Evolutionary conservation across 2,329 filamentous ascomycete species (phyloP).

Genomic region (Sporothrix pallida): DNA sequence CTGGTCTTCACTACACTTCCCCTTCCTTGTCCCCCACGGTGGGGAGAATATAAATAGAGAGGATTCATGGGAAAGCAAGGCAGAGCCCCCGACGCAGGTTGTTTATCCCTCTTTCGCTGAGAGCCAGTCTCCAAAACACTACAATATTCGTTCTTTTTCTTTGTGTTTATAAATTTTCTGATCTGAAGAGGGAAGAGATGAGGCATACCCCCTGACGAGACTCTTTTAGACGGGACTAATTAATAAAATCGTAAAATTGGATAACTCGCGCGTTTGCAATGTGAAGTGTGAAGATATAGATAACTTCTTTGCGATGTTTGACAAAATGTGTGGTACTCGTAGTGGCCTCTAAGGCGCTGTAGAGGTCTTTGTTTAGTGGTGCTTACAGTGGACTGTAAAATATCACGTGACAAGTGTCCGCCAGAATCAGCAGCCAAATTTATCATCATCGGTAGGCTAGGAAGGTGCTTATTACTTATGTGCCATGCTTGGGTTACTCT

Average conservation of each 20-base stretch:
- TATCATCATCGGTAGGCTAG: neutral
- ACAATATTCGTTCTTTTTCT: conserved; percentile 40
- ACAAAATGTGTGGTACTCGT: neutral
- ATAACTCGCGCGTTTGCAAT: neutral
- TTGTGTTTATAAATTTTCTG: conserved; percentile 46
- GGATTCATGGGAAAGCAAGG: conserved; percentile 35
- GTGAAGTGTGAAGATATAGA: neutral
- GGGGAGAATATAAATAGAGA: conserved; percentile 33
- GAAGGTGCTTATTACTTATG: neutral
- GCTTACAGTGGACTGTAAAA: neutral
- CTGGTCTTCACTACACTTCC: conserved; percentile 27
- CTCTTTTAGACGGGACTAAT: conserved; percentile 48
- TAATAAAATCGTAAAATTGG: conserved; percentile 51
- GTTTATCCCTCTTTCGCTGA: conserved; percentile 20
- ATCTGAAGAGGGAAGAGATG: conserved; percentile 40
- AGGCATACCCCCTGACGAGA: conserved; percentile 39
- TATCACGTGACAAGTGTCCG: neutral
- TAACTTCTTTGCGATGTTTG: too few relatives aligned
- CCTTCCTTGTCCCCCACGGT: conserved; percentile 42
- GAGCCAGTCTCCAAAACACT: conserved; percentile 17
- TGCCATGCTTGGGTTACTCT: neutral
- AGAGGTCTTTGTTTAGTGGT: neutral
- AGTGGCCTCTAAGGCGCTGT: neutral
- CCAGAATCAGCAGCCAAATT: neutral
- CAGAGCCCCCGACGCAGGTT: conserved; percentile 24